Conservation (phyloP, 352 stramenopile genomes). For the Aphanomyces invadans region DNA sequence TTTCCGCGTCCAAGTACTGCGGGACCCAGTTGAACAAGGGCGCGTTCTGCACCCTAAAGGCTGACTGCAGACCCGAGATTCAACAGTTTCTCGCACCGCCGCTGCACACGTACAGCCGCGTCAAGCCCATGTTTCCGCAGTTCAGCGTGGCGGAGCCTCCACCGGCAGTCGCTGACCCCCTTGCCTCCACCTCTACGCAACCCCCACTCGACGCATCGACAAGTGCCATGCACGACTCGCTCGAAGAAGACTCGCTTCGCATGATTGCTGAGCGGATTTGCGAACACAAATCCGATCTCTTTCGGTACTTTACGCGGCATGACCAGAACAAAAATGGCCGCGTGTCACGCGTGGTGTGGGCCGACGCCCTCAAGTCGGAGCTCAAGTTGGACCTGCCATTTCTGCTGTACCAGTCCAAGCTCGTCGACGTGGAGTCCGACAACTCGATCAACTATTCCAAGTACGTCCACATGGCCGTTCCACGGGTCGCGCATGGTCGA, state of each 20-base stretch:
- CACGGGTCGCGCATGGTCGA: too few species aligned
- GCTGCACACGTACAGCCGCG: conserved; percentile 7
- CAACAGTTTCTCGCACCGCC: conserved; percentile 45
- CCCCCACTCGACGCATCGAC: not conserved
- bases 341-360: conserved; percentile 37
- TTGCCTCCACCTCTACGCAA: conserved; percentile 43
- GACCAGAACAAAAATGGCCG: conserved; percentile 33
- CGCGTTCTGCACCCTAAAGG: conserved; percentile 43
- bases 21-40: conserved; percentile 42
- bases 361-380: conserved; percentile 38
- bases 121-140: conserved; percentile 11
- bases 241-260: conserved; percentile 33
- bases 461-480: too few species aligned
- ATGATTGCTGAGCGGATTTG: conserved; percentile 51
- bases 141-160: too few species aligned
- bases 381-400: conserved; percentile 48
- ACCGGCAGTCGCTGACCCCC: too few species aligned
- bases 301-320: conserved; percentile 45
- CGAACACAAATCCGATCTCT: conserved; percentile 43
- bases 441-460: conserved; percentile 48
- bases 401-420: conserved; percentile 34
- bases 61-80: conserved; percentile 44
- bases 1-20: conserved; percentile 47
- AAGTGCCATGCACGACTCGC: conserved; percentile 23
- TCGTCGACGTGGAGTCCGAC: conserved; percentile 39